phyloP scores from a whole-genome alignment of 2,329 filamentous ascomycete genomes.

The Pseudocercospora vitis region DNA sequence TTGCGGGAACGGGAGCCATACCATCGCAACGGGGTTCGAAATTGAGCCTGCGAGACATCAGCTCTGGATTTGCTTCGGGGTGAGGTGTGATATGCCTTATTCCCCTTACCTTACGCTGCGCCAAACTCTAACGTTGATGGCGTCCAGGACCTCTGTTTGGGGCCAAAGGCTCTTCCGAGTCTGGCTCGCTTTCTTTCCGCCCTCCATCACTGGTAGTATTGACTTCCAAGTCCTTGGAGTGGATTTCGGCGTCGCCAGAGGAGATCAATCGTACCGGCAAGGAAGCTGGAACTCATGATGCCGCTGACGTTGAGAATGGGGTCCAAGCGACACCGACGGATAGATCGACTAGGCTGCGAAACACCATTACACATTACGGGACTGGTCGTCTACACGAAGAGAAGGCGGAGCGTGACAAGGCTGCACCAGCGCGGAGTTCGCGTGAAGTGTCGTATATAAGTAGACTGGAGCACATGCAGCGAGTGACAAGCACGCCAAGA shows the following conservation, averaged over 20 bases:
- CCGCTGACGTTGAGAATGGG: conserved; percentile 7
- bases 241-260: conserved; percentile 35
- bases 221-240: conserved; percentile 55
- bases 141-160: not conserved
- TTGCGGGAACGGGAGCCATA: conserved; percentile 19
- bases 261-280: conserved; percentile 26
- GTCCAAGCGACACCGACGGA: not conserved
- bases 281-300: conserved; percentile 17
- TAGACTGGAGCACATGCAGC: too few species aligned
- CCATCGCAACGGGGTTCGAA: not conserved
- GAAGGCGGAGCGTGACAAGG: conserved; percentile 7
- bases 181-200: conserved; percentile 65
- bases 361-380: conserved; percentile 13
- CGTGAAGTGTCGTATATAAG: conserved; percentile 13
- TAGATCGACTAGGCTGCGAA: not conserved
- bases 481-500: too few species aligned
- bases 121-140: not conserved
- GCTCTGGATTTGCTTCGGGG: too few species aligned
- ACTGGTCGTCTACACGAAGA: conserved; percentile 6
- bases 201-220: conserved; percentile 71
- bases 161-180: too few species aligned
- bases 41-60: not conserved
- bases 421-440: not conserved
- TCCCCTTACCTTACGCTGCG: too few species aligned
- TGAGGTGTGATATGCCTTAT: too few species aligned